Evolutionary conservation across 345 rosid species (phyloP), one percentile per base, ranked within the genome.

Genomic region (Eucalyptus albens): DNA sequence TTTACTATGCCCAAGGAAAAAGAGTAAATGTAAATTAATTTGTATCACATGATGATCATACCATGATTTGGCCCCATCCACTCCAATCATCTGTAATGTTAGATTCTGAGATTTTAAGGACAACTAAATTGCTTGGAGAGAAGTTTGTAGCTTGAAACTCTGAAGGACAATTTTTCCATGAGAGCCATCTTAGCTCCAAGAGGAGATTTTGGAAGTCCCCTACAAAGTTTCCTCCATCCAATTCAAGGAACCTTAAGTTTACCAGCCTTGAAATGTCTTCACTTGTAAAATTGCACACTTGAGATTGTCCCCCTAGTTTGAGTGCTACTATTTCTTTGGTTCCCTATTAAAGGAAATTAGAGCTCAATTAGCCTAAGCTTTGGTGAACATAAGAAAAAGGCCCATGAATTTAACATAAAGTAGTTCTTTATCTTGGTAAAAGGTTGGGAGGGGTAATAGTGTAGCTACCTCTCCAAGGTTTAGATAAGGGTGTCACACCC

Each of bases 381-480:
- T 9, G 67, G 67, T 27, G n/a, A 60, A 60, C 7, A 60, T 26
- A 60, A 60, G 4, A 27, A 60, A 60, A 60, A 6, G 29, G 67
- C 14, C n/a, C 15, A 0, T 59, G 65, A 11, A 5, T 22, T 59
- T 59, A 26, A 22, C 67, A 60, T 60, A 0, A 60, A 0, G 0
- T 60, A 60, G 0, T 27, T 22, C 15, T 60, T 60, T 10, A 0
- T 27, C 67, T 27, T 0, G 2, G 51, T 0, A 0, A 60, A 60
- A 60, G 27, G 11, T 6, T 15, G 6, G 37, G 9, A 42, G 44
- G 44, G 44, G 44, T 7, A 42, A 42, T 42, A 42, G 44, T 7
- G 9, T 42, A 42, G 44, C 44, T 7, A 7, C 44, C 44, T 42
- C 44, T 42, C 44, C 9, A 7, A 7, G 44, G 8, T 7, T 42